Base-by-base conservation (phyloP, 495 filamentous ascomycete species). In the Tuber magnatum region DNA sequence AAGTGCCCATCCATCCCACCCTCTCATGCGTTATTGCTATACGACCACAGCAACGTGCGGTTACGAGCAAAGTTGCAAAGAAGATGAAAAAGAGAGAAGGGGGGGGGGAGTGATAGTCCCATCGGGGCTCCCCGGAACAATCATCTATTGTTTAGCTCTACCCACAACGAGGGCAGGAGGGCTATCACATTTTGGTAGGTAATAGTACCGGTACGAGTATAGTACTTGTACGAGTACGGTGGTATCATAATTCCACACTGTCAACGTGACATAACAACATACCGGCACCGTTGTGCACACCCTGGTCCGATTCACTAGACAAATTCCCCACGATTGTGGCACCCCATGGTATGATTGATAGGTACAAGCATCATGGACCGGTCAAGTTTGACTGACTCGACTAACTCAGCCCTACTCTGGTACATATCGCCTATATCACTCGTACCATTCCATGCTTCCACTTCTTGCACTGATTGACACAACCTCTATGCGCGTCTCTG, bases 351-450 rank as follows among this genome's bases (percentile, higher is more conserved):
- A 65, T 65, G 28, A 65, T 61, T 4, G n/a, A 61, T 65, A 14
- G 39, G 39, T 40, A 40, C 39, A 7, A 40, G 39, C 7, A 28
- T 28, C 12, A 35, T 65, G 28, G 28, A 6, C 56, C 32, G 14
- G 28, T 35, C 12, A 32, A 61, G 51, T 61, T 14, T 3, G n/a
- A 65, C 56, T 65, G 16, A 6, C 56, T 6, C 28, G 12, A 61
- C 28, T 61, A 65, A 65, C 56, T 20, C 56, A 65, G 56, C 28
- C 56, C 56, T 65, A n/a, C n/a, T n/a, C n/a, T n/a, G n/a, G n/a
- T n/a, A 35, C 56, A 65, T 18, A 35, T 35, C 28, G 28, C 14
- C 56, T 65, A 43, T 1, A 51, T 5, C n/a, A n/a, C 46, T n/a
- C 42, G 48, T 28, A 4, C n/a, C 8, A 14, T 61, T 61, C n/a